phyloP scores from a whole-genome alignment of 352 stramenopile species.

The Albugo candida region DNA sequence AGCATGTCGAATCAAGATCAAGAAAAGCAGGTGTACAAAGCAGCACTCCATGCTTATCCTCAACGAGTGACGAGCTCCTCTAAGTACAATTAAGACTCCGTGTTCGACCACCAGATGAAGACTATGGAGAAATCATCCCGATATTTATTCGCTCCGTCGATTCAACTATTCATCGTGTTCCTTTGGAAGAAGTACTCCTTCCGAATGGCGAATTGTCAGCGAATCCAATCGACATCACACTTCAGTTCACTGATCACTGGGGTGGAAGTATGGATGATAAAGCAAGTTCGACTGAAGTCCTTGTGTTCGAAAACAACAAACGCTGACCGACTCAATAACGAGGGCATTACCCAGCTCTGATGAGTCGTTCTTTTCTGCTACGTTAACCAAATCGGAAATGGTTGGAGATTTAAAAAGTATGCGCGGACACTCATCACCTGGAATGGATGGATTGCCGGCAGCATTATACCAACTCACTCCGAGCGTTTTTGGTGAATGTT shows the following conservation, averaged over 20 bases:
- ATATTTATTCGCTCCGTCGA: constrained; percentile 5
- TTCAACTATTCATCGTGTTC: constrained; percentile 1
- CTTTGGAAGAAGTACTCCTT: constrained; percentile 3
- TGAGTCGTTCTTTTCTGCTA: background rate
- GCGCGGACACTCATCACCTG: too few species aligned
- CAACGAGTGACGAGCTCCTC: too few species aligned
- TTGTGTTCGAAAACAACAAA: background rate
- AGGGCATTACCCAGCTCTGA: background rate
- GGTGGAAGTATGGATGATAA: constrained; percentile 3
- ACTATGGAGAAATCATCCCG: constrained; percentile 1
- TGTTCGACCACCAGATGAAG: constrained; percentile 3
- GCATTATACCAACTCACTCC: constrained; percentile 12
- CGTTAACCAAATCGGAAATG: too few species aligned
- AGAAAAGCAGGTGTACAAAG: too few species aligned
- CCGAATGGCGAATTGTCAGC: background rate
- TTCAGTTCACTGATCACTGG: constrained; percentile 5
- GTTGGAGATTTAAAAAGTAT: too few species aligned
- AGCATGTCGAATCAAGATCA: too few species aligned
- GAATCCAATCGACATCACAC: constrained; percentile 5
- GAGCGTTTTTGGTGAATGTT: constrained; percentile 8
- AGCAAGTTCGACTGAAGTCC: background rate
- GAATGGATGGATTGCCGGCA: constrained; percentile 4
- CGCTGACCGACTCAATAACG: background rate
- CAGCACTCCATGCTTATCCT: too few species aligned
- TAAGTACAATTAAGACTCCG: constrained; percentile 6